phyloP scores from a whole-genome alignment of 106 monocot genomes.

The Dendrobium nobile region DNA sequence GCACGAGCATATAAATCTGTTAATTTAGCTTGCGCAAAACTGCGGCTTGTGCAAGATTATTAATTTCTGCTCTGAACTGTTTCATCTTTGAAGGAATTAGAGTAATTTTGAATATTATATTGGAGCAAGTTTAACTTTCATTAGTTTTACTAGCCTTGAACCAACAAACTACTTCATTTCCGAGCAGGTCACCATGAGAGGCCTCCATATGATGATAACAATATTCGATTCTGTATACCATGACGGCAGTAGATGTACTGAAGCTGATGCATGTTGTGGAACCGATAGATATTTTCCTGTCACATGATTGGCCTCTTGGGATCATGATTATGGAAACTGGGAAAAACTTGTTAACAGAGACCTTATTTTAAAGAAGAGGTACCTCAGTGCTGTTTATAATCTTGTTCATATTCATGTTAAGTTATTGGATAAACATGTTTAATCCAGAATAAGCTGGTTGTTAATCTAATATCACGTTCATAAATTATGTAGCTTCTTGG shows the following conservation, averaged over 20 bases:
- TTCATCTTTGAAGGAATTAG: background rate
- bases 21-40: background rate
- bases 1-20: background rate
- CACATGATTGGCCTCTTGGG: constrained; percentile 97
- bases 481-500: background rate
- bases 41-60: background rate
- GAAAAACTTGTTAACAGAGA: constrained; percentile 59
- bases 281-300: constrained; percentile 93
- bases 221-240: constrained; percentile 86
- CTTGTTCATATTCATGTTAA: background rate
- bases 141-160: background rate
- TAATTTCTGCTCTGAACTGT: constrained; percentile 1
- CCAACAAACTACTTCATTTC: background rate
- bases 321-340: constrained; percentile 89
- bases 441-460: background rate
- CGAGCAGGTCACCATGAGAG: constrained; percentile 81
- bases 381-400: constrained; percentile 8
- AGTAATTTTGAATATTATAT: background rate
- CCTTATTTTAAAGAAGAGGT: constrained; percentile 69
- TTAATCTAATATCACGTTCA: background rate
- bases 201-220: constrained; percentile 74
- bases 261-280: constrained; percentile 85
- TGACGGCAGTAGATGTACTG: constrained; percentile 87
- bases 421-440: background rate
- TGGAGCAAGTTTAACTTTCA: background rate